Percentiles rank a stretch among this genome's conserved stretches.
Evolutionary conservation across 495 filamentous ascomycete genomes (phyloP).

Genomic region (Durotheca rogersii): DNA sequence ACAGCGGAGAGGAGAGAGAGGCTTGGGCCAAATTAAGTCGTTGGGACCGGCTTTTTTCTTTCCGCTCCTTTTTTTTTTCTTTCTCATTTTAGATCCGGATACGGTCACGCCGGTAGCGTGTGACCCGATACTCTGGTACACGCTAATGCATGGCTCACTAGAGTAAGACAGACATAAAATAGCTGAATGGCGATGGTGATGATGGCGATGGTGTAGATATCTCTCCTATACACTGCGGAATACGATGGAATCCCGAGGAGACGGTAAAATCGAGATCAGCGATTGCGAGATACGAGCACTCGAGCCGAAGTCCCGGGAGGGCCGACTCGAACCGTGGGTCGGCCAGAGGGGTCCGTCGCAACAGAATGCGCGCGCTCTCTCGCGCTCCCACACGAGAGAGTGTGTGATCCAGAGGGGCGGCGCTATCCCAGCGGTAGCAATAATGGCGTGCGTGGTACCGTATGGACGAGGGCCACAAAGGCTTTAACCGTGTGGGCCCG

Average conservation of each 20-base stretch:
- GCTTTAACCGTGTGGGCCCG: slow-evolving; percentile 31
- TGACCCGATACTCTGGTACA: slow-evolving; percentile 43
- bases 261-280: slow-evolving; percentile 18
- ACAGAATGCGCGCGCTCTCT: no score
- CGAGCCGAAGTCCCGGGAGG: slow-evolving; percentile 21
- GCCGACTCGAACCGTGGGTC: slow-evolving; percentile 26
- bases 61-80: slow-evolving; percentile 26
- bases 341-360: slow-evolving; percentile 19
- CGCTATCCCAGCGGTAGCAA: slow-evolving; percentile 33
- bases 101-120: slow-evolving; percentile 33
- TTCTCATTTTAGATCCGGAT: slow-evolving; percentile 33
- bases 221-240: slow-evolving; percentile 25
- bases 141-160: slow-evolving; percentile 41
- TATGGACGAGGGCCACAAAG: slow-evolving; percentile 21
- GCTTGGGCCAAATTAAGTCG: slow-evolving; percentile 30
- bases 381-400: slow-evolving; percentile 1
- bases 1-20: slow-evolving; percentile 25
- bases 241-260: slow-evolving; percentile 9
- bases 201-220: slow-evolving; percentile 17
- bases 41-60: slow-evolving; percentile 20
- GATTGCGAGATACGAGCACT: slow-evolving; percentile 13
- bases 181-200: slow-evolving; percentile 9
- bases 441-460: slow-evolving; percentile 37
- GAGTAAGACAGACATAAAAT: slow-evolving; percentile 39
- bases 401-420: slow-evolving; percentile 32